A percentile compares a stretch with the other conserved stretches of the same genome.
phyloP scores from a whole-genome alignment of 148 eudicot species.

The Heliosperma pusillum region DNA sequence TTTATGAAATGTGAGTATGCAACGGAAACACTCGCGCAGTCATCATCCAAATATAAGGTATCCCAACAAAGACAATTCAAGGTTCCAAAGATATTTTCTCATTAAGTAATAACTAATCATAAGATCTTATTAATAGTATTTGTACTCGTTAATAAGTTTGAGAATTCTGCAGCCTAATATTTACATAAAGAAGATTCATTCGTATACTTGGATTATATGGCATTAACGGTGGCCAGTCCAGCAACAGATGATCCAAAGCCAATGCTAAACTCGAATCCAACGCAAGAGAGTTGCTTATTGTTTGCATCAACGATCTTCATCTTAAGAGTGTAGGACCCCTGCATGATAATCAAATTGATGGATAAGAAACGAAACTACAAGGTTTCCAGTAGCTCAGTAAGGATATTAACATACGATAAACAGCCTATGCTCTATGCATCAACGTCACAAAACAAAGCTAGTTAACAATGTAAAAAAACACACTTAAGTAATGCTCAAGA shows the following conservation, averaged over 20 bases:
- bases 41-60: not conserved
- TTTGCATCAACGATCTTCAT: slow-evolving; percentile 54
- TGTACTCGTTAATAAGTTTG: not conserved
- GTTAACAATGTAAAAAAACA: no score
- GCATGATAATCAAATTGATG: slow-evolving; percentile 9
- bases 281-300: slow-evolving; percentile 56
- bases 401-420: no score
- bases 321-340: slow-evolving; percentile 68
- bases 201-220: slow-evolving; percentile 4
- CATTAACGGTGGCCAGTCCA: slow-evolving; percentile 16
- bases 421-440: no score
- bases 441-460: no score
- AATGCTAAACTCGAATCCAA: slow-evolving; percentile 64
- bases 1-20: no score
- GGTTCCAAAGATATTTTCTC: not conserved
- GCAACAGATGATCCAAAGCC: slow-evolving; percentile 35
- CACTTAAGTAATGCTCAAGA: no score
- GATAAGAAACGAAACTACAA: no score
- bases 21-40: no score
- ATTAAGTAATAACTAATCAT: not conserved
- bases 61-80: not conserved
- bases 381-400: no score
- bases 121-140: not conserved
- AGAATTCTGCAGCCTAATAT: not conserved
- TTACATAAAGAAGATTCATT: not conserved